A percentile compares a stretch with the other conserved stretches of the same genome.
phyloP scores from a whole-genome alignment of 805 yeast genomes.

The Saccharomycopsis olivae region DNA sequence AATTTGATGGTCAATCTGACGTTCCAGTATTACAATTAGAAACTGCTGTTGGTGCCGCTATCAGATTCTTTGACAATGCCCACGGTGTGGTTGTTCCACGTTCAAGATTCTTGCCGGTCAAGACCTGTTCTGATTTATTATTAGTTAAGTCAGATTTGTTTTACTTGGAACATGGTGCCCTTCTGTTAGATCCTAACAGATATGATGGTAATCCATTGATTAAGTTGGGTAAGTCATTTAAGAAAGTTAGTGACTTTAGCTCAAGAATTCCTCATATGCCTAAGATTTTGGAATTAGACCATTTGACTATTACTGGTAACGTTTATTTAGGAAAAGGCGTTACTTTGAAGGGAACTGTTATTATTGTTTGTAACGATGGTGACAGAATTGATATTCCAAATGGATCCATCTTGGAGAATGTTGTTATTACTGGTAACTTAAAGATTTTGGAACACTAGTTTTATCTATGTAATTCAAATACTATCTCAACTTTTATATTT shows the following conservation, averaged over 20 bases:
- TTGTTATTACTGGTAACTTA: constrained; percentile 93
- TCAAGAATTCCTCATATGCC: constrained; percentile 92
- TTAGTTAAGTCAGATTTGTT: constrained; percentile 93
- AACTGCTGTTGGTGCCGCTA: constrained; percentile 99
- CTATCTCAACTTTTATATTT: too few species aligned
- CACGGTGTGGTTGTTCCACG: constrained; percentile 99
- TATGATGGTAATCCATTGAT: constrained; percentile 89
- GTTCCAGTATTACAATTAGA: constrained; percentile 87
- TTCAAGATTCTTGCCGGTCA: constrained; percentile 94
- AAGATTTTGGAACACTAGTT: constrained; percentile 89
- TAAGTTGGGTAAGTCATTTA: constrained; percentile 93
- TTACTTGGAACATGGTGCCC: constrained; percentile 82
- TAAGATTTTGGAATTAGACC: constrained; percentile 90
- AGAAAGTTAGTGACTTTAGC: constrained; percentile 88
- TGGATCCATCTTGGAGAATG: constrained; percentile 90
- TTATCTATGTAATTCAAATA: too few species aligned
- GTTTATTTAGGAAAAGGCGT: constrained; percentile 85
- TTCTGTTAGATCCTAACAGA: constrained; percentile 73
- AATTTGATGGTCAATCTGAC: constrained; percentile 57
- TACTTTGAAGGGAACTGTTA: constrained; percentile 91
- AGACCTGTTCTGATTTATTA: constrained; percentile 90
- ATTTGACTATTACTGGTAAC: constrained; percentile 94
- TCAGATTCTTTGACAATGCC: constrained; percentile 87
- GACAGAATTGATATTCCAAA: constrained; percentile 96
- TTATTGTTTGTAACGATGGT: constrained; percentile 94